Evolutionary conservation across 169 alveolate species (phyloP).

Genomic region (Miamiensis avidus): DNA sequence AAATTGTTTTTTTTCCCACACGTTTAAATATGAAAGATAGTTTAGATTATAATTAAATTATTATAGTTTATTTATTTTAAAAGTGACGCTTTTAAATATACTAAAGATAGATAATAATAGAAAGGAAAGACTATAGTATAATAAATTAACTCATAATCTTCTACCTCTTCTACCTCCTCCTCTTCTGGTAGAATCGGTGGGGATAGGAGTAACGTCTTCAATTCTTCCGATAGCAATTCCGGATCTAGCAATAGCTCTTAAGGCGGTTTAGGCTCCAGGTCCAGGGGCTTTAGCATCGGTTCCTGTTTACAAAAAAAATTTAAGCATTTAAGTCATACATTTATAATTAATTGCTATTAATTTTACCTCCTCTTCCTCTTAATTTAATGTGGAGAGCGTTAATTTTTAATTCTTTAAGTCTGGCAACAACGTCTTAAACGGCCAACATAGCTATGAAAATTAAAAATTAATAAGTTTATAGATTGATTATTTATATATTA

Average conservation of each 20-base stretch:
- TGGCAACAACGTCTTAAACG: slow-evolving; percentile 98
- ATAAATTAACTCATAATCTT: slow-evolving; percentile 93
- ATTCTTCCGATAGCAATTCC: slow-evolving; percentile 99
- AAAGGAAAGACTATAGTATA: too few species aligned
- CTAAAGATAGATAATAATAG: too few species aligned
- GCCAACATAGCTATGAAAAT: slow-evolving; percentile 97
- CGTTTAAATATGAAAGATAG: too few species aligned
- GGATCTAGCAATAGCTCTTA: slow-evolving; percentile 99
- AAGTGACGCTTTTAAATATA: too few species aligned
- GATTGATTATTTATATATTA: neutral
- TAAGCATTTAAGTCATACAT: too few species aligned
- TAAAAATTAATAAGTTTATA: neutral
- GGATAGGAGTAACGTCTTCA: slow-evolving; percentile 99
- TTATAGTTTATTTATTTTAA: too few species aligned
- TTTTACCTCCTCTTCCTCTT: slow-evolving; percentile 95
- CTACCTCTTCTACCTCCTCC: slow-evolving; percentile 99
- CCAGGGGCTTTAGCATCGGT: slow-evolving; percentile 99
- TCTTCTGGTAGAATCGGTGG: slow-evolving; percentile 99
- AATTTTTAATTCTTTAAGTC: slow-evolving; percentile 97
- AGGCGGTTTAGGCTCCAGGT: slow-evolving; percentile 99
- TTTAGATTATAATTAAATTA: too few species aligned
- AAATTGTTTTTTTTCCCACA: too few species aligned
- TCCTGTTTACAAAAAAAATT: slow-evolving; percentile 55
- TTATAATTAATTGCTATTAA: too few species aligned
- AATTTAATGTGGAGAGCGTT: slow-evolving; percentile 98